Evolutionary conservation across 192 early-diverging fungal species (phyloP).

Genomic region (Backusella macrospora): DNA sequence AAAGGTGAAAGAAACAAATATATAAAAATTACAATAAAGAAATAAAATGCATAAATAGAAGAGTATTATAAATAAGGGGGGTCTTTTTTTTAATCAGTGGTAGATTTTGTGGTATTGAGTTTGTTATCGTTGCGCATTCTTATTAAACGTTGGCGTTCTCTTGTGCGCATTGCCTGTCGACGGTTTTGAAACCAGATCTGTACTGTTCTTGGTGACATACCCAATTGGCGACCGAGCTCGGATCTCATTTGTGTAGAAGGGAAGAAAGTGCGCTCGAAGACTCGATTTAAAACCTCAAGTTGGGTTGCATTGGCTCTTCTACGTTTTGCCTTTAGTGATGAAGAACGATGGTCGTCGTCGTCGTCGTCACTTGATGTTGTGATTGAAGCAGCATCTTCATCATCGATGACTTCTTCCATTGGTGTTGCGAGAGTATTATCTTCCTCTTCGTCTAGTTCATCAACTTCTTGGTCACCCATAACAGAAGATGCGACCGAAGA

Average conservation of each 20-base stretch:
- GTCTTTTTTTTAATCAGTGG: neutral
- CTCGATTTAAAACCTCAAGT: constrained; percentile 71
- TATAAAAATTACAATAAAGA: neutral
- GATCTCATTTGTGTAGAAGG: constrained; percentile 83
- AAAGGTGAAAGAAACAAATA: neutral
- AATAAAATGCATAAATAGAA: constrained; percentile 16
- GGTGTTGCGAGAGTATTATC: neutral
- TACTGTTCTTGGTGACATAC: constrained; percentile 89
- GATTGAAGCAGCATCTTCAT: neutral
- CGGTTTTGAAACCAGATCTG: constrained; percentile 99
- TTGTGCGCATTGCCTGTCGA: constrained; percentile 74
- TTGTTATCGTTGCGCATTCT: constrained; percentile 20
- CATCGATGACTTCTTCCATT: neutral
- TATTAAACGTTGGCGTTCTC: constrained; percentile 28
- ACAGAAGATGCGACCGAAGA: neutral
- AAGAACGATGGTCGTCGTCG: neutral
- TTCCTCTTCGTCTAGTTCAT: neutral
- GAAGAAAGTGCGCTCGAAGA: constrained; percentile 79
- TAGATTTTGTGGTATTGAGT: neutral
- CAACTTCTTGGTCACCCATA: neutral
- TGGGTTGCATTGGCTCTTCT: constrained; percentile 81
- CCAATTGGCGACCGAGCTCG: constrained; percentile 74
- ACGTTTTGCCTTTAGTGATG: constrained; percentile 66
- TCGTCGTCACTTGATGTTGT: neutral
- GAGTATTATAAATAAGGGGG: neutral